Evolutionary conservation across 331 rosid genomes (phyloP).

Genomic region (Stylosanthes scabra): DNA sequence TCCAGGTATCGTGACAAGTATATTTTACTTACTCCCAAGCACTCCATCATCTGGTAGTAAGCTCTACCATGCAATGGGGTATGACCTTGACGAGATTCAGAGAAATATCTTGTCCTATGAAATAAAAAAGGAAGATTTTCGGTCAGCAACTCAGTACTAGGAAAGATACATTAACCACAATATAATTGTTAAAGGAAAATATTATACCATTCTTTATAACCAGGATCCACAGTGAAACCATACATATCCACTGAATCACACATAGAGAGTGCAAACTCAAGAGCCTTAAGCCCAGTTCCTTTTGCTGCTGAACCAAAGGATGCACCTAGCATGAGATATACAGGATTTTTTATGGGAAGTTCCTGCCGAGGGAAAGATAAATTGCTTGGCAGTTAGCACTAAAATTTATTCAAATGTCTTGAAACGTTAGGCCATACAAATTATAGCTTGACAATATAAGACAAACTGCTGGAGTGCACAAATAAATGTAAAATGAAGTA

Average conservation of each 20-base stretch:
- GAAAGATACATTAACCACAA: slow-evolving; percentile 16
- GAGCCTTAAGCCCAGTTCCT: slow-evolving; percentile 99
- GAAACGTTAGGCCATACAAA: background rate
- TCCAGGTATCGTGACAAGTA: slow-evolving; percentile 23
- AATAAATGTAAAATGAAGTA: background rate
- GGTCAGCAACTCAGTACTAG: slow-evolving; percentile 28
- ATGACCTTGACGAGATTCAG: slow-evolving; percentile 97
- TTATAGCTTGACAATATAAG: background rate
- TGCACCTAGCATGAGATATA: too few relatives aligned
- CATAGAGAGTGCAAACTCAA: slow-evolving; percentile 92
- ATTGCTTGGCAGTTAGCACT: slow-evolving; percentile 22
- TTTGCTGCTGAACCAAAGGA: too few relatives aligned
- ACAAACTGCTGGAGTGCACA: slow-evolving; percentile 5
- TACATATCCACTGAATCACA: slow-evolving; percentile 98
- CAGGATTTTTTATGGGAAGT: too few relatives aligned
- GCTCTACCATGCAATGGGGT: slow-evolving; percentile 98
- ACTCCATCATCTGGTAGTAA: slow-evolving; percentile 98
- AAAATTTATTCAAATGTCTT: background rate
- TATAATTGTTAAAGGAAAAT: slow-evolving; percentile 24
- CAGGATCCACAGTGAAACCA: slow-evolving; percentile 99
- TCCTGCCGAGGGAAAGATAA: slow-evolving; percentile 40
- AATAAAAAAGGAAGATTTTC: slow-evolving; percentile 9
- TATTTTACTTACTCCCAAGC: slow-evolving; percentile 86
- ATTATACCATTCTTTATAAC: slow-evolving; percentile 93
- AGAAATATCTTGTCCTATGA: slow-evolving; percentile 96